Percentiles rank a stretch among this genome's conserved stretches.
Conservation (phyloP, 345 rosid genomes). For the Gossypium stocksii region DNA sequence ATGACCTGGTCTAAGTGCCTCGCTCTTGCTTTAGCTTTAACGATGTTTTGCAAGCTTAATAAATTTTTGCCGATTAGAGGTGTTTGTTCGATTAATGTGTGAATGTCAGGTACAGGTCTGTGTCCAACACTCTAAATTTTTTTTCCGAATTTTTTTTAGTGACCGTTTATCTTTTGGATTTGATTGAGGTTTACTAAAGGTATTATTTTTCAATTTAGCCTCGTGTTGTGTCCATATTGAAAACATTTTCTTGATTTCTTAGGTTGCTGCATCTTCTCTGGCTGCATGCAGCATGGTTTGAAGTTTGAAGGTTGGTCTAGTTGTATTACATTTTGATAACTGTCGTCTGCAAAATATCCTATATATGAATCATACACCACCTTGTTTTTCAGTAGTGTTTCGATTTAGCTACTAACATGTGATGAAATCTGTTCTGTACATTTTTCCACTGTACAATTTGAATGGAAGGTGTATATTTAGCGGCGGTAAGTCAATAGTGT, state of each 20-base stretch:
- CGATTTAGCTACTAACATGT: not conserved
- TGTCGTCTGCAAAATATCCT: not conserved
- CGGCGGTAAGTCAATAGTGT: not conserved
- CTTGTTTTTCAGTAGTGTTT: not conserved
- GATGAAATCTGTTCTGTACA: slow-evolving; percentile 5
- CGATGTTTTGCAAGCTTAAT: too few relatives aligned
- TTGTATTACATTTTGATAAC: not conserved
- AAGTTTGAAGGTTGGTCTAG: not conserved
- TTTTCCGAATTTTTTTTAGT: not conserved
- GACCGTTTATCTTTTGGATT: not conserved
- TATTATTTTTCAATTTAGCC: not conserved
- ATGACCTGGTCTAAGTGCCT: too few relatives aligned
- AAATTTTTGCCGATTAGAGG: too few relatives aligned
- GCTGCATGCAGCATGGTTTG: not conserved
- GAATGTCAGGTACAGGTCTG: too few relatives aligned
- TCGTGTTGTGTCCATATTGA: not conserved
- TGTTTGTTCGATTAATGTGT: too few relatives aligned
- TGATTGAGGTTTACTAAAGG: not conserved
- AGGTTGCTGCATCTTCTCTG: not conserved
- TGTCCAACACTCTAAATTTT: too few relatives aligned
- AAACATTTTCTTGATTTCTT: not conserved
- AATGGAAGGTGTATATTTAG: slow-evolving; percentile 17
- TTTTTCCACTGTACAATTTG: slow-evolving; percentile 15
- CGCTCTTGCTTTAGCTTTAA: too few relatives aligned
- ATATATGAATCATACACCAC: not conserved